Conservation (phyloP, 306 rosid species). For the Pueraria montana region DNA sequence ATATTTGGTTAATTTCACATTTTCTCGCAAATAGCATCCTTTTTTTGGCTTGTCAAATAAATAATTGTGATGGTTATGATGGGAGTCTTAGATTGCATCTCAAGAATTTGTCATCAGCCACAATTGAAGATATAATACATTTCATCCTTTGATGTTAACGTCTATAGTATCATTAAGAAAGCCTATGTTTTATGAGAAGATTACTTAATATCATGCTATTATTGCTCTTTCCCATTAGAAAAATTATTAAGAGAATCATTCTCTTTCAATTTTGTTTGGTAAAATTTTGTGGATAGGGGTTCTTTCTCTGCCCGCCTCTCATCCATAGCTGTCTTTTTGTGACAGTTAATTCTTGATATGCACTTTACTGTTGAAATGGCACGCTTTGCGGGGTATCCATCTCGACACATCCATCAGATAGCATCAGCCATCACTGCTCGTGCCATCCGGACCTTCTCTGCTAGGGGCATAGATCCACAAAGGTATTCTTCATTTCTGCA, state of each 20-base stretch:
- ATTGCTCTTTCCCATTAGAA: neutral
- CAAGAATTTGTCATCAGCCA: constrained; percentile 13
- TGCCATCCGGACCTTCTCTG: constrained; percentile 88
- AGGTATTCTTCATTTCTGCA: constrained; percentile 61
- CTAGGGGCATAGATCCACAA: constrained; percentile 84
- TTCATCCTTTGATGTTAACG: constrained; percentile 22
- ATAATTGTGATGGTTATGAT: constrained; percentile 18
- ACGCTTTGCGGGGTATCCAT: constrained; percentile 90
- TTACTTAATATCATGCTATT: neutral
- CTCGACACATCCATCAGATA: constrained; percentile 88
- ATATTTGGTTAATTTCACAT: constrained; percentile 10
- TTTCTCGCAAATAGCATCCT: constrained; percentile 18
- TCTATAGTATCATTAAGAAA: constrained; percentile 1
- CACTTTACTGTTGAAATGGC: constrained; percentile 98
- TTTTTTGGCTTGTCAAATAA: constrained; percentile 25
- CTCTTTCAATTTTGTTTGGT: constrained; percentile 16
- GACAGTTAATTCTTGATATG: constrained; percentile 96
- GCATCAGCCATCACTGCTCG: constrained; percentile 95
- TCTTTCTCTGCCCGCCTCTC: constrained; percentile 35
- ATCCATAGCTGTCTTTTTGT: constrained; percentile 44
- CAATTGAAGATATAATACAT: neutral
- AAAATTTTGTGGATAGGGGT: neutral
- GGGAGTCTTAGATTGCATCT: constrained; percentile 23
- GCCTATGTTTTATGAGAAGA: neutral
- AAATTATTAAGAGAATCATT: neutral